These are phyloP conservation scores for Blastocystis sp. DNA, from an alignment of 352 stramenopile species.

Conservation along the genomic window DNA sequence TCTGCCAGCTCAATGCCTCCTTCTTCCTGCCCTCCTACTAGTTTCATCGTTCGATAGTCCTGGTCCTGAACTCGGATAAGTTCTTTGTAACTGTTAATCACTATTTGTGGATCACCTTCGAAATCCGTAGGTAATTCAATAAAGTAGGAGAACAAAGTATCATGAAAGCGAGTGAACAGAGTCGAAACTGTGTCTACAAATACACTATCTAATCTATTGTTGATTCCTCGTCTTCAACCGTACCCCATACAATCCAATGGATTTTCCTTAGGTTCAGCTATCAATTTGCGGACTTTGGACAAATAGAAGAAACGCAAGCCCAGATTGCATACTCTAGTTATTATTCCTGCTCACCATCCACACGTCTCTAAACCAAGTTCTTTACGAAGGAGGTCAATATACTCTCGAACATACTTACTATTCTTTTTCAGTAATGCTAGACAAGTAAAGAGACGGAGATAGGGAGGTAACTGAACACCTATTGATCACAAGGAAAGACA, in stretches of 20 bases:
- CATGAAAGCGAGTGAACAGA: constrained; percentile 26
- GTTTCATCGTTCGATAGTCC: constrained; percentile 32
- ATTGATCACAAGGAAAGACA: not conserved
- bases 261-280: not conserved
- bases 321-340: constrained; percentile 22
- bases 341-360: not conserved
- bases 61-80: constrained; percentile 51
- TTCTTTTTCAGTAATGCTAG: not conserved
- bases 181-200: not conserved
- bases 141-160: constrained; percentile 34
- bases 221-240: not conserved
- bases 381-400: not conserved
- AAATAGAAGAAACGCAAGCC: constrained; percentile 52
- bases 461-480: constrained; percentile 22
- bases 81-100: constrained; percentile 63
- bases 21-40: not conserved
- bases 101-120: constrained; percentile 18
- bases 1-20: constrained; percentile 33
- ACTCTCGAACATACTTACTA: not conserved
- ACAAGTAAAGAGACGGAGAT: constrained; percentile 9
- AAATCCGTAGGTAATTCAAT: not conserved
- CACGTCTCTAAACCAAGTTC: constrained; percentile 31
- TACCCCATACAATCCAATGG: not conserved
- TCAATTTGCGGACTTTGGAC: not conserved
- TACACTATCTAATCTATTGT: not conserved